phyloP scores from a whole-genome alignment of 2,329 filamentous ascomycete species.

The Claviceps spartinae region DNA sequence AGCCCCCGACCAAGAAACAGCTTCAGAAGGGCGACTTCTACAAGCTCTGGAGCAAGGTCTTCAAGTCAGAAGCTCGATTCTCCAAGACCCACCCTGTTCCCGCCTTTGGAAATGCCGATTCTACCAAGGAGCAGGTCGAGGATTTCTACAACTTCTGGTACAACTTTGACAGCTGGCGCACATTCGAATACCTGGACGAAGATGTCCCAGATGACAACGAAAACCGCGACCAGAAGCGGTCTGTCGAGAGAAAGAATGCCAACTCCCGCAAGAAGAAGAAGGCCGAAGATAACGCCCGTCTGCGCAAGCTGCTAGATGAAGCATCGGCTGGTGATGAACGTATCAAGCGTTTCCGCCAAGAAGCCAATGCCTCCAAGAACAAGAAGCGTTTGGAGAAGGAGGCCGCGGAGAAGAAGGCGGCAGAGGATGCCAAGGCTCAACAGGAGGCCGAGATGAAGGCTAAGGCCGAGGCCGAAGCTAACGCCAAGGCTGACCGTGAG shows the following conservation, averaged over 20 bases:
- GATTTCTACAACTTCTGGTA: constrained; percentile 99
- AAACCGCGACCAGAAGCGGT: constrained; percentile 96
- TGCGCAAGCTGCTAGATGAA: constrained; percentile 83
- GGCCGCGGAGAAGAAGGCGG: constrained; percentile 74
- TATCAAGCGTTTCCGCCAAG: constrained; percentile 93
- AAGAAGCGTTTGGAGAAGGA: constrained; percentile 86
- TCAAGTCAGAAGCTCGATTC: constrained; percentile 87
- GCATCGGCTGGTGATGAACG: constrained; percentile 75
- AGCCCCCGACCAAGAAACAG: constrained; percentile 87
- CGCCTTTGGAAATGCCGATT: constrained; percentile 68
- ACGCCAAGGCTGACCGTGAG: constrained; percentile 73
- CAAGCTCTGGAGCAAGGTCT: constrained; percentile 84
- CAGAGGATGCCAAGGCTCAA: constrained; percentile 70
- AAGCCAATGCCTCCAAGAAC: constrained; percentile 88
- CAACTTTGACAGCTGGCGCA: constrained; percentile 96
- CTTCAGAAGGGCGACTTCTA: constrained; percentile 78
- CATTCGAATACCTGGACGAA: constrained; percentile 97
- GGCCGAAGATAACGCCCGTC: constrained; percentile 86
- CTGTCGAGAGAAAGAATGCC: constrained; percentile 96
- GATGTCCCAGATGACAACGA: constrained; percentile 98
- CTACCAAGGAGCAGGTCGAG: constrained; percentile 80
- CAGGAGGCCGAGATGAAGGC: constrained; percentile 74
- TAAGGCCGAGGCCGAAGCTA: constrained; percentile 71
- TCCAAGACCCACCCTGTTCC: constrained; percentile 84
- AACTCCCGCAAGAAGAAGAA: constrained; percentile 99